Conservation (phyloP, 805 yeast species). For the Debaryomyces tyrocola region DNA sequence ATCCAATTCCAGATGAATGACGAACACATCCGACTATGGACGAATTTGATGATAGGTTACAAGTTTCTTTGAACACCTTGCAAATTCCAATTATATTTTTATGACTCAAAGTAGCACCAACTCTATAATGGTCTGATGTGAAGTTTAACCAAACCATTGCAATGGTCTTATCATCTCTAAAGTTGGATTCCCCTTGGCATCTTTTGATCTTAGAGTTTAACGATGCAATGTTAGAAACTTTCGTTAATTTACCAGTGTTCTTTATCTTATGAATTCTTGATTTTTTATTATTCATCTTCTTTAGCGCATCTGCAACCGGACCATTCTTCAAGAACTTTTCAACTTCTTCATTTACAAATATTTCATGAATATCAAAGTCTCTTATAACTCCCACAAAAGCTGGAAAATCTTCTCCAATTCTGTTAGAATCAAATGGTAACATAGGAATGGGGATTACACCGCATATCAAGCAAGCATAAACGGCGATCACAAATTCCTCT, state of each 20-base stretch:
- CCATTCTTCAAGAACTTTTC: slow-evolving; percentile 70
- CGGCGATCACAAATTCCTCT: slow-evolving; percentile 80
- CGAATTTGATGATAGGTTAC: slow-evolving; percentile 69
- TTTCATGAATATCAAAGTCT: slow-evolving; percentile 68
- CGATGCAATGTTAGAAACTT: slow-evolving; percentile 36
- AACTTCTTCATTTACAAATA: slow-evolving; percentile 77
- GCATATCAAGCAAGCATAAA: slow-evolving; percentile 81
- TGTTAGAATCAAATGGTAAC: slow-evolving; percentile 63
- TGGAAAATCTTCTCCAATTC: slow-evolving; percentile 72
- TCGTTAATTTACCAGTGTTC: slow-evolving; percentile 63
- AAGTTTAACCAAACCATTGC: slow-evolving; percentile 68
- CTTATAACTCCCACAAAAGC: slow-evolving; percentile 64
- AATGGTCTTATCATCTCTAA: slow-evolving; percentile 41
- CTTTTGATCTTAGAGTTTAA: slow-evolving; percentile 45
- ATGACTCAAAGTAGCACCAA: slow-evolving; percentile 60
- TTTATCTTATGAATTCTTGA: slow-evolving; percentile 51
- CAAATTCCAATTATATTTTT: slow-evolving; percentile 71
- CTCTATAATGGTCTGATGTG: slow-evolving; percentile 69
- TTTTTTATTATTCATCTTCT: slow-evolving; percentile 39
- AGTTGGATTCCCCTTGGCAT: slow-evolving; percentile 40
- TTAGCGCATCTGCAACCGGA: slow-evolving; percentile 58
- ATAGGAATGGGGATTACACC: slow-evolving; percentile 80
- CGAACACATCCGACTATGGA: slow-evolving; percentile 86
- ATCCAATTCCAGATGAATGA: slow-evolving; percentile 83
- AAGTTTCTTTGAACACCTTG: slow-evolving; percentile 87